Evolutionary conservation across 305 asterid species (phyloP), one percentile per base, ranked within the genome.

Genomic region (Euphrasia arctica): DNA sequence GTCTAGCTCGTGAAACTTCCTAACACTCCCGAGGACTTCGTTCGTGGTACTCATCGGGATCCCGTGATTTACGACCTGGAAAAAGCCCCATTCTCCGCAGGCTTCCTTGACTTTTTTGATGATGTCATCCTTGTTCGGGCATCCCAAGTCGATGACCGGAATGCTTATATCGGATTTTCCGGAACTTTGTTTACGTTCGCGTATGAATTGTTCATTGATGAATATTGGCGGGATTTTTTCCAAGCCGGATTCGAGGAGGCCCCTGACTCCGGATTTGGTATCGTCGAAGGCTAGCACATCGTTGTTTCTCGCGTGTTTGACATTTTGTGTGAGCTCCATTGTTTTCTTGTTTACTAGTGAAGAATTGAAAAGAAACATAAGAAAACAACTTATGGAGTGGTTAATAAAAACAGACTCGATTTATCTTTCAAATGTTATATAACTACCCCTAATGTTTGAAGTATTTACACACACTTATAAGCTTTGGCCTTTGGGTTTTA

Each of bases 221-320:
- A 80, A 83, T 3, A 83, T 75, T 1, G 49, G 60, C 0, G 78
- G 82, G 9, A 83, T 63, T 58, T 74, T 74, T 54, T 66, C 49
- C 12, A 76, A 28, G 22, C 83, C 82, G 1, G 76, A 59, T 57
- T 81, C 85, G 0, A 70, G 39, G 5, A 80, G 77, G 29, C 83
- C 85, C 63, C 78, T 82, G 6, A 78, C 88, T 22, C 85, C 85
- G 4, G 63, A 41, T 66, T 77, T 78, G 0, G 82, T 29, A 13
- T 68, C 73, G 8, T 79, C 82, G 55, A 79, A 79, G n/a, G 65
- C 75, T 67, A 58, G 54, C 5, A 78, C 25, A 58, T 78, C 77
- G 4, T 13, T 68, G 42, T 31, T 69, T 31, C 81, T 56, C 41
- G 75, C 69, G 56, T 54, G 32, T 14, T 27, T 25, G 59, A 7